Conservation (phyloP, 2,329 filamentous ascomycete species). For the Colletotrichum sublineola region DNA sequence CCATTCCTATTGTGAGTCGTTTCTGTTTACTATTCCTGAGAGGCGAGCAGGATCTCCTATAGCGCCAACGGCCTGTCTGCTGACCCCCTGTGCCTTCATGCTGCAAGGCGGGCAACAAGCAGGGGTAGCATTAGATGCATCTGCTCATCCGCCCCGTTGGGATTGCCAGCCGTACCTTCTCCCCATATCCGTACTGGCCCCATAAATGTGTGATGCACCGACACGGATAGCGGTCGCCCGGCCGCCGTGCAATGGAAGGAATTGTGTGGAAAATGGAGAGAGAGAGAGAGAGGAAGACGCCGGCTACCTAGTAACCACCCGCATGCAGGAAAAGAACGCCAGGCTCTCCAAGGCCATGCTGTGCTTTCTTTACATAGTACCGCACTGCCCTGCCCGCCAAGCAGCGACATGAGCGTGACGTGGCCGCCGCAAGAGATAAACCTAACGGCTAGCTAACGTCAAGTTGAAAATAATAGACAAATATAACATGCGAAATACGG, state of each 20-base stretch:
- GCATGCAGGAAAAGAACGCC: slow-evolving; percentile 9
- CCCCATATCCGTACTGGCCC: slow-evolving; percentile 8
- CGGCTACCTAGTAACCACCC: not conserved
- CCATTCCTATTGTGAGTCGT: slow-evolving; percentile 33
- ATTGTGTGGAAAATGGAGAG: not conserved
- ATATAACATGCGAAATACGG: not conserved
- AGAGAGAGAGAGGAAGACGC: not conserved
- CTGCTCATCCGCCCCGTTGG: slow-evolving; percentile 25
- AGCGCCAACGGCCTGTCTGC: not conserved
- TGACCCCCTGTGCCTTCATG: not conserved
- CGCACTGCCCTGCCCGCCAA: not conserved
- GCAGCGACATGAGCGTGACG: not conserved
- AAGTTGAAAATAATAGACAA: not conserved
- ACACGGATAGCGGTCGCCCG: slow-evolving; percentile 33
- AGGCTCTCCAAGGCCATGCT: not conserved
- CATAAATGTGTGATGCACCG: slow-evolving; percentile 23
- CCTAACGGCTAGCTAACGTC: slow-evolving; percentile 1
- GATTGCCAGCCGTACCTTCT: slow-evolving; percentile 12
- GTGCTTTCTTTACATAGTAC: not conserved
- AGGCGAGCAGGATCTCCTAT: not conserved
- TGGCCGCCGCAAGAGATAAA: not conserved
- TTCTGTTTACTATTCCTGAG: slow-evolving; percentile 21
- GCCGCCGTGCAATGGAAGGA: slow-evolving; percentile 17
- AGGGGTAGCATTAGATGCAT: slow-evolving; percentile 28
- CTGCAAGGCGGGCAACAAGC: not conserved